Percentiles rank a stretch among this genome's conserved stretches.
phyloP scores from a whole-genome alignment of 176 grass and related monocot genomes.

The Aegilops sharonensis region DNA sequence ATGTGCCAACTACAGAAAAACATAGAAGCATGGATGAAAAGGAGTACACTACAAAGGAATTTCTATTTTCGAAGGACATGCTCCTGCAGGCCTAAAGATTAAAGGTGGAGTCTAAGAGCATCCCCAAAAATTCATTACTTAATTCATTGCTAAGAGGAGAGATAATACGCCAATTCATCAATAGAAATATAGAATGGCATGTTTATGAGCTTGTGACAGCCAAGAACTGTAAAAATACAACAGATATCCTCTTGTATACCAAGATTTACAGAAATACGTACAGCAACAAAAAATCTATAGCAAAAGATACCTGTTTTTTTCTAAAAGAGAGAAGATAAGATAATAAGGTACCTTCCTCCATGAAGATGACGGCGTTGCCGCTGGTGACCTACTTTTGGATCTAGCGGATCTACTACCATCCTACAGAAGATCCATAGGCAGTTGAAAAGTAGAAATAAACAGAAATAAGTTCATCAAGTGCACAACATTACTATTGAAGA shows the following conservation, averaged over 20 bases:
- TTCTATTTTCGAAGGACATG: neutral
- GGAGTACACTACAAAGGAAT: neutral
- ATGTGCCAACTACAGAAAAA: slow-evolving; percentile 11
- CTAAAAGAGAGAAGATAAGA: neutral
- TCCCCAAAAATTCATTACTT: neutral
- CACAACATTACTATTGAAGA: neutral
- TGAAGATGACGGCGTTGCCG: slow-evolving; percentile 41
- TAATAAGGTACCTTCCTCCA: slow-evolving; percentile 66
- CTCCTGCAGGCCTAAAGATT: neutral
- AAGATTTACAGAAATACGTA: neutral
- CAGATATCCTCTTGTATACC: neutral
- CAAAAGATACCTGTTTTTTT: neutral
- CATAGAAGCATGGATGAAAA: slow-evolving; percentile 6
- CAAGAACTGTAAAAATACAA: neutral
- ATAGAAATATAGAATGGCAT: neutral
- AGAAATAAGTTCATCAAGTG: slow-evolving; percentile 18
- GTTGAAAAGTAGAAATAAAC: slow-evolving; percentile 20
- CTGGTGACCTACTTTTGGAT: slow-evolving; percentile 67
- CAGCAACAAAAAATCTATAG: neutral
- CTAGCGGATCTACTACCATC: slow-evolving; percentile 57
- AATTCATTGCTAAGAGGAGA: neutral
- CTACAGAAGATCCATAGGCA: slow-evolving; percentile 18
- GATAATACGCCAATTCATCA: neutral
- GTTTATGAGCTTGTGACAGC: neutral
- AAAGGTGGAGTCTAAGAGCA: neutral